These are phyloP conservation scores for Austroboletus niveus DNA, from an alignment of 1,284 basidiomycete genomes.

Conservation along the genomic window DNA sequence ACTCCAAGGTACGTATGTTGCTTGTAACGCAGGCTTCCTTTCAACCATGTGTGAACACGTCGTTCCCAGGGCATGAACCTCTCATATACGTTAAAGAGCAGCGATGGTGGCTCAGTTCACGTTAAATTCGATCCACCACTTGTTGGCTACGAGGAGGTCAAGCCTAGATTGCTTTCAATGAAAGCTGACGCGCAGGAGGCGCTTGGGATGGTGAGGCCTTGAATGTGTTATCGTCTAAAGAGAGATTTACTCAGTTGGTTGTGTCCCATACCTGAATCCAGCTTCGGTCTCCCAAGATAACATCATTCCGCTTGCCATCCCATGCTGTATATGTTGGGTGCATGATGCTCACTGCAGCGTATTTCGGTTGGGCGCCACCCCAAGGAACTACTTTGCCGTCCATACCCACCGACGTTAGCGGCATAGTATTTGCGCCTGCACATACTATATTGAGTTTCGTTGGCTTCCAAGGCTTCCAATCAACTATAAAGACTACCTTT, in stretches of 20 bases:
- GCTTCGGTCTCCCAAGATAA: conserved; percentile 63
- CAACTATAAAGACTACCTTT: conserved; percentile 1
- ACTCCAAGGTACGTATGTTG: conserved; percentile 52
- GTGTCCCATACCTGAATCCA: conserved; percentile 22
- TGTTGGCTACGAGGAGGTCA: conserved; percentile 72
- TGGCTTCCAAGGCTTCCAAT: conserved; percentile 14
- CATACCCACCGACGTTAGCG: conserved; percentile 26
- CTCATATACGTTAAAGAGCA: conserved; percentile 53
- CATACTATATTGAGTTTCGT: conserved; percentile 12
- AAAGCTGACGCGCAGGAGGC: conserved; percentile 70
- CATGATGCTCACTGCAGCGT: conserved; percentile 24
- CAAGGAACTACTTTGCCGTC: conserved; percentile 26
- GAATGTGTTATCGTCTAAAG: neutral
- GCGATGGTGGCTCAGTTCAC: conserved; percentile 39
- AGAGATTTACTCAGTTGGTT: neutral
- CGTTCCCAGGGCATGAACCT: conserved; percentile 62
- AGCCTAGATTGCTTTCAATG: conserved; percentile 72
- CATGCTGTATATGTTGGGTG: conserved; percentile 12
- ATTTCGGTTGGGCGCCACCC: conserved; percentile 40
- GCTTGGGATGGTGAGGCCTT: conserved; percentile 64
- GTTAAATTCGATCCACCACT: conserved; percentile 69
- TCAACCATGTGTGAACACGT: neutral
- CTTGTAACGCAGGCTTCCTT: no score
- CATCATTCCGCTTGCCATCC: conserved; percentile 48
- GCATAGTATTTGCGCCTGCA: conserved; percentile 23